These are phyloP conservation scores for Blastocrithidia nonstop DNA, from an alignment of 208 protist species.

Conservation along the genomic window DNA sequence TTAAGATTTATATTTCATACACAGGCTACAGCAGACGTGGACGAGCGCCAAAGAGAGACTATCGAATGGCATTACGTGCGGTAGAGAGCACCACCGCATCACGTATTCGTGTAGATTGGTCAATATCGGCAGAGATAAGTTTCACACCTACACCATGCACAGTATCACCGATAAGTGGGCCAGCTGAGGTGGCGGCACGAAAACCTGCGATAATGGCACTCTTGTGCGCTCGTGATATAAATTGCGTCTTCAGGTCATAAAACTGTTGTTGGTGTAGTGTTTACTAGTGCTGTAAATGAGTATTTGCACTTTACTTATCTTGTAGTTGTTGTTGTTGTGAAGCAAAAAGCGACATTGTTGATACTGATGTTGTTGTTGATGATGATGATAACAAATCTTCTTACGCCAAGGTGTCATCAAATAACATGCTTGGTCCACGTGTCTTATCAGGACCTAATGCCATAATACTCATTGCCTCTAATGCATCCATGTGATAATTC, in stretches of 20 bases:
- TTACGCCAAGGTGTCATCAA: constrained; percentile 93
- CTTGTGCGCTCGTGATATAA: constrained; percentile 77
- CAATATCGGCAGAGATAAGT: constrained; percentile 42
- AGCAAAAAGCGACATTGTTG: too few relatives aligned
- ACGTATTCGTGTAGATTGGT: constrained; percentile 9
- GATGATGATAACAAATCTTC: too few relatives aligned
- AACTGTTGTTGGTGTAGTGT: background rate
- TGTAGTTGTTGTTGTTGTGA: background rate
- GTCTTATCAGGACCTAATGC: constrained; percentile 82
- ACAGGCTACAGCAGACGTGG: constrained; percentile 98
- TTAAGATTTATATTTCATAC: constrained; percentile 88
- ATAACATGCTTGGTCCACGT: constrained; percentile 90
- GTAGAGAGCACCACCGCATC: constrained; percentile 62
- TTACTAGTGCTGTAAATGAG: background rate
- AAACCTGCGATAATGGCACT: constrained; percentile 85
- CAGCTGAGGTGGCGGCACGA: constrained; percentile 59
- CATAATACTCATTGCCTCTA: constrained; percentile 90
- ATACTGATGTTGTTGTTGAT: too few relatives aligned
- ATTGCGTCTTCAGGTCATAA: too few relatives aligned
- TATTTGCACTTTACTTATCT: background rate
- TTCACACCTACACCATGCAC: constrained; percentile 39
- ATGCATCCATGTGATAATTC: constrained; percentile 92
- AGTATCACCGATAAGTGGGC: constrained; percentile 96
- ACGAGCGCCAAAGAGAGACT: constrained; percentile 89
- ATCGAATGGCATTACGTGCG: constrained; percentile 85